Conservation (phyloP, 495 filamentous ascomycete genomes). For the Saxophila tyrrhenica region DNA sequence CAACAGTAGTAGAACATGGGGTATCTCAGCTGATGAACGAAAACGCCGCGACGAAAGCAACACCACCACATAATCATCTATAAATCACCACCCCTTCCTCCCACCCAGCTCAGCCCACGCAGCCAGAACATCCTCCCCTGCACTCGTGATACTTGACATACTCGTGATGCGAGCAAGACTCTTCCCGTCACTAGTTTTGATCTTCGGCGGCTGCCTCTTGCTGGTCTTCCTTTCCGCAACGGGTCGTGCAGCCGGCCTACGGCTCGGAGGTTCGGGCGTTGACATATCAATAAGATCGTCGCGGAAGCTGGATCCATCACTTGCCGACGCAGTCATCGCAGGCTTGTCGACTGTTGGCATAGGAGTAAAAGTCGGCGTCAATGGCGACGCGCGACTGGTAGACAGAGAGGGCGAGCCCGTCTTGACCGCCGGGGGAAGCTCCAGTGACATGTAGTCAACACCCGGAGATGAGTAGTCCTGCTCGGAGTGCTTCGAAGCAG, state of each 20-base stretch:
- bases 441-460: slow-evolving; percentile 4
- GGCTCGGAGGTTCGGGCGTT: background rate
- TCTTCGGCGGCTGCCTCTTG: background rate
- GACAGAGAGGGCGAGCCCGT: slow-evolving; percentile 6
- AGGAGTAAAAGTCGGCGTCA: slow-evolving; percentile 3
- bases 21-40: too few relatives aligned
- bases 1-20: too few relatives aligned
- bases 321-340: background rate
- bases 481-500: background rate
- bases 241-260: background rate
- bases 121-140: slow-evolving; percentile 32
- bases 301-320: slow-evolving; percentile 1
- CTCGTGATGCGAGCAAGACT: slow-evolving; percentile 1
- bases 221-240: background rate
- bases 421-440: background rate
- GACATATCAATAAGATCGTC: background rate
- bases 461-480: slow-evolving; percentile 2
- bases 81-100: background rate
- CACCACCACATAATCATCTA: too few relatives aligned
- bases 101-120: slow-evolving; percentile 19
- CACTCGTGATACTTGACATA: slow-evolving; percentile 23
- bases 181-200: slow-evolving; percentile 10
- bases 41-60: too few relatives aligned
- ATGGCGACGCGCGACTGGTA: slow-evolving; percentile 6
- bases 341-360: background rate